Evolutionary conservation across 768 basidiomycete species (phyloP).

Genomic region (Boletus reticulatus): DNA sequence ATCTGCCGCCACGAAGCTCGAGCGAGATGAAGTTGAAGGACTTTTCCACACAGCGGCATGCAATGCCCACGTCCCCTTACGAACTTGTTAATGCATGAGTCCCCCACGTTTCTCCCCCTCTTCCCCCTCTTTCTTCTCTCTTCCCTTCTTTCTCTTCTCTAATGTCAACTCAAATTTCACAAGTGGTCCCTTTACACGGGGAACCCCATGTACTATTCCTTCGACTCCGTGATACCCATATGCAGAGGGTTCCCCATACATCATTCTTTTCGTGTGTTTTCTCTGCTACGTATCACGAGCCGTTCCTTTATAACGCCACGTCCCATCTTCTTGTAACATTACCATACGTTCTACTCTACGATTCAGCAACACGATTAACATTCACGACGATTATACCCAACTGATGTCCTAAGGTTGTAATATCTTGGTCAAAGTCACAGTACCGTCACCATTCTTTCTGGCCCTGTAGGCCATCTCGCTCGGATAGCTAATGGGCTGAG

Average conservation of each 20-base stretch:
- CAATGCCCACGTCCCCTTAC: background rate
- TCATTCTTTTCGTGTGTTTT: background rate
- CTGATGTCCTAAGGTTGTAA: background rate
- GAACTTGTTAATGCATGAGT: background rate
- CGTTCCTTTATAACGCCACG: background rate
- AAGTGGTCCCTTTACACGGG: background rate
- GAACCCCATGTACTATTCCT: slow-evolving; percentile 2
- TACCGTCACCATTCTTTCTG: background rate
- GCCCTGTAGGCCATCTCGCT: slow-evolving; percentile 14
- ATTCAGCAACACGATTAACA: slow-evolving; percentile 2
- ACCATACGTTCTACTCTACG: slow-evolving; percentile 20
- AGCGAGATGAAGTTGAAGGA: slow-evolving; percentile 1
- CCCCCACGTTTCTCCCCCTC: background rate
- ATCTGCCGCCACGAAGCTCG: background rate
- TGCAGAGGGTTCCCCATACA: background rate
- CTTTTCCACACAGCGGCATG: background rate
- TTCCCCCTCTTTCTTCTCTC: background rate
- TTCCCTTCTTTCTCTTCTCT: background rate
- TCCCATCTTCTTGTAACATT: slow-evolving; percentile 5
- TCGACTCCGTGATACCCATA: slow-evolving; percentile 5
- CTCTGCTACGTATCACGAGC: slow-evolving; percentile 7
- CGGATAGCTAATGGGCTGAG: slow-evolving; percentile 7
- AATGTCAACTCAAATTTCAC: background rate
- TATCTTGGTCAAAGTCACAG: slow-evolving; percentile 21
- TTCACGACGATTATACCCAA: background rate